Percentiles rank a stretch among this genome's conserved stretches.
Conservation (phyloP, 2,329 filamentous ascomycete genomes). For the Xenoacremonium recifei region DNA sequence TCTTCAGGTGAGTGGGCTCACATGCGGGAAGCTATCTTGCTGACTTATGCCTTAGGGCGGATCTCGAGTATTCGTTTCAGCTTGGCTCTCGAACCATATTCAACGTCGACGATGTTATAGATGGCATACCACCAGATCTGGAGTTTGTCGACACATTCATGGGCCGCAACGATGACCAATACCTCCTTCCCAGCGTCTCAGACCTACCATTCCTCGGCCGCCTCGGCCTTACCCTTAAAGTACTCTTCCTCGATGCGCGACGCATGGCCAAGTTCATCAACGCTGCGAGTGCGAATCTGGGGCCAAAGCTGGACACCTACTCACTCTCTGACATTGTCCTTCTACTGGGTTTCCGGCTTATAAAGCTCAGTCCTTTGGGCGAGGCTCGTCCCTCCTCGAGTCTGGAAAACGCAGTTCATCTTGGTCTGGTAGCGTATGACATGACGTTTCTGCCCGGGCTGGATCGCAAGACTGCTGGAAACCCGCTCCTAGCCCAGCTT, state of each 20-base stretch:
- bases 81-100: constrained; percentile 6
- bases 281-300: neutral
- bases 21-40: neutral
- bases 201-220: neutral
- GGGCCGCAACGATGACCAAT: no score
- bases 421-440: constrained; percentile 1
- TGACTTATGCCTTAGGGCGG: constrained; percentile 1
- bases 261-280: constrained; percentile 3
- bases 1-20: constrained; percentile 5
- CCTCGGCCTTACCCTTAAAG: neutral
- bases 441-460: constrained; percentile 5
- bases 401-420: constrained; percentile 1
- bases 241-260: constrained; percentile 5
- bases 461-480: constrained; percentile 4
- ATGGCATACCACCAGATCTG: neutral
- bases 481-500: constrained; percentile 2
- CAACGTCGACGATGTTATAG: constrained; percentile 1
- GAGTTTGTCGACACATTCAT: no score
- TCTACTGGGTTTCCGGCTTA: constrained; percentile 8
- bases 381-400: neutral
- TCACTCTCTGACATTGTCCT: constrained; percentile 5
- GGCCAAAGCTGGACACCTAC: constrained; percentile 5
- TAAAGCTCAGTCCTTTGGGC: constrained; percentile 2
- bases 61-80: constrained; percentile 9
- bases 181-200: neutral